A percentile compares a stretch with the other conserved stretches of the same genome.
Conservation (phyloP, 495 filamentous ascomycete species). For the Cercophora sp. region DNA sequence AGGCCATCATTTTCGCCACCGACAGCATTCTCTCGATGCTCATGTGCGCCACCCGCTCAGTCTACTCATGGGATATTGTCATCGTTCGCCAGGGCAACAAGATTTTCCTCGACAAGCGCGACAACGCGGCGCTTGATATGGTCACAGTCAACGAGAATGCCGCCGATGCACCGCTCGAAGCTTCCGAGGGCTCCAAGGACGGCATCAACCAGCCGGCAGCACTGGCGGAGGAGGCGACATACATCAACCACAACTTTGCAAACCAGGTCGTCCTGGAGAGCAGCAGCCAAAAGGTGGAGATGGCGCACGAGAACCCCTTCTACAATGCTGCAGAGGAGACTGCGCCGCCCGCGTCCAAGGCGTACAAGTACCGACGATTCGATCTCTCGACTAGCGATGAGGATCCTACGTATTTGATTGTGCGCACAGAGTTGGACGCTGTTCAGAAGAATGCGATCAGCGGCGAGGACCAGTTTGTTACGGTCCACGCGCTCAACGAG, state of each 20-base stretch:
- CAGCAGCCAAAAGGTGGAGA: slow-evolving; percentile 72
- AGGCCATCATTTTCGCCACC: slow-evolving; percentile 94
- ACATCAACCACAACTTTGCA: slow-evolving; percentile 99
- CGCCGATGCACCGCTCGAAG: slow-evolving; percentile 88
- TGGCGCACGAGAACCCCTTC: slow-evolving; percentile 91
- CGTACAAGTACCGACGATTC: slow-evolving; percentile 96
- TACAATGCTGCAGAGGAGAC: slow-evolving; percentile 91
- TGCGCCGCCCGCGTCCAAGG: slow-evolving; percentile 89
- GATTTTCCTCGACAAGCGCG: slow-evolving; percentile 97
- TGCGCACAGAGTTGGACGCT: slow-evolving; percentile 94
- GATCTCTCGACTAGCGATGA: slow-evolving; percentile 90
- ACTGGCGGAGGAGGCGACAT: slow-evolving; percentile 91
- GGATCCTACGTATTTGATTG: slow-evolving; percentile 84
- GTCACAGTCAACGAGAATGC: slow-evolving; percentile 99
- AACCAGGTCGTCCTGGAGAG: slow-evolving; percentile 88
- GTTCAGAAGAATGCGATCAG: slow-evolving; percentile 87
- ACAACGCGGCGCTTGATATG: slow-evolving; percentile 88
- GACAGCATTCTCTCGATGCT: slow-evolving; percentile 97
- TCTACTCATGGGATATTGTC: slow-evolving; percentile 97
- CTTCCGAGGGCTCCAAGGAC: slow-evolving; percentile 89
- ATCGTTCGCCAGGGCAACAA: slow-evolving; percentile 88
- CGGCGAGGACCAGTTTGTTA: slow-evolving; percentile 83
- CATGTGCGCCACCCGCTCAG: slow-evolving; percentile 92
- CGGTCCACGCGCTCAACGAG: slow-evolving; percentile 96
- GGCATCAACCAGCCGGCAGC: slow-evolving; percentile 86